These are phyloP conservation scores for Naganishia vaughanmartiniae DNA, from an alignment of 768 basidiomycete species.

Conservation along the genomic window DNA sequence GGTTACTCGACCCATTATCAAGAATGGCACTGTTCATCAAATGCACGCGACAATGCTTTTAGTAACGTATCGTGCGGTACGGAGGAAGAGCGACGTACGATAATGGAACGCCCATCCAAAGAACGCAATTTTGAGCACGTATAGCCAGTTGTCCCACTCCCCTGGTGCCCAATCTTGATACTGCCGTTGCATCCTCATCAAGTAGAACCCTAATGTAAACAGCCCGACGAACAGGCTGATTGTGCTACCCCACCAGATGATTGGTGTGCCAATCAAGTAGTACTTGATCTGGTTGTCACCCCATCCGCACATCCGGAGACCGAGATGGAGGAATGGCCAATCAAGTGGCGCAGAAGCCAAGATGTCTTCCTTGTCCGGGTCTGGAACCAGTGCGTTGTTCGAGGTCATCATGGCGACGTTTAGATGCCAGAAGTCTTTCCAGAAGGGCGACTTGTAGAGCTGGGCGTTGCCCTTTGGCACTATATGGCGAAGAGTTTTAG, in stretches of 20 bases:
- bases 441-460: constrained; percentile 83
- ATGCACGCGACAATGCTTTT: background rate
- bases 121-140: constrained; percentile 85
- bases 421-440: constrained; percentile 96
- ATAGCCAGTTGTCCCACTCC: constrained; percentile 95
- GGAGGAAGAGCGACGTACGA: constrained; percentile 56
- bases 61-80: constrained; percentile 3
- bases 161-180: constrained; percentile 87
- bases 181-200: constrained; percentile 79
- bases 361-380: constrained; percentile 98
- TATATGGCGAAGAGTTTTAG: constrained; percentile 47
- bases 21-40: constrained; percentile 73
- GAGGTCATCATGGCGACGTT: constrained; percentile 99
- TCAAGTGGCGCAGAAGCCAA: constrained; percentile 87
- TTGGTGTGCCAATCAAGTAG: constrained; percentile 86
- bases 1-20: constrained; percentile 91
- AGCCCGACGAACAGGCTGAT: constrained; percentile 63
- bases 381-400: constrained; percentile 94
- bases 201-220: constrained; percentile 63
- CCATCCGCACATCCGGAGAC: constrained; percentile 97
- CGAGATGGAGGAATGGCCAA: constrained; percentile 88
- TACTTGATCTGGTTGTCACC: constrained; percentile 81
- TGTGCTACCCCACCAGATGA: constrained; percentile 84
- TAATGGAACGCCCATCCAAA: constrained; percentile 91
- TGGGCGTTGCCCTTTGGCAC: constrained; percentile 80